Conservation (phyloP, 495 filamentous ascomycete species). For the Hyaloscypha finlandica region DNA sequence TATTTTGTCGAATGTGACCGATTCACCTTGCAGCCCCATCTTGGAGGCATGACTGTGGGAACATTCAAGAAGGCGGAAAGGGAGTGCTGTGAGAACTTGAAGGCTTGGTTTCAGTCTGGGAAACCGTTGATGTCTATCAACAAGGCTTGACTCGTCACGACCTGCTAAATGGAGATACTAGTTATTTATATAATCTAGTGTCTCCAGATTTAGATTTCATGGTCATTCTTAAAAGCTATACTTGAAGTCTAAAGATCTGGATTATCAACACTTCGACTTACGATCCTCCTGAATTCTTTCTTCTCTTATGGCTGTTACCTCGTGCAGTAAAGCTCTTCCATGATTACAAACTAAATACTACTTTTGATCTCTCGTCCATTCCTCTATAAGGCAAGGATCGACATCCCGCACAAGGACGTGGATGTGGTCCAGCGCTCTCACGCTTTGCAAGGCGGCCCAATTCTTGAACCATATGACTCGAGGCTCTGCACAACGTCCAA, state of each 20-base stretch:
- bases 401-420: slow-evolving; percentile 43
- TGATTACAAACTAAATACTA: too few species aligned
- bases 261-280: too few species aligned
- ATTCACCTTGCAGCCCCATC: slow-evolving; percentile 74
- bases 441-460: slow-evolving; percentile 83
- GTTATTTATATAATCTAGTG: too few species aligned
- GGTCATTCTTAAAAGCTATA: too few species aligned
- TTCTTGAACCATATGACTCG: slow-evolving; percentile 91
- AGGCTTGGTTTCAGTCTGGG: slow-evolving; percentile 38
- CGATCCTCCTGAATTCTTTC: too few species aligned
- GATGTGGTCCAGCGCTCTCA: slow-evolving; percentile 74
- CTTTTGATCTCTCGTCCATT: slow-evolving; percentile 1
- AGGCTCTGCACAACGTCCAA: slow-evolving; percentile 51
- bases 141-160: neutral
- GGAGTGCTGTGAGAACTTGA: slow-evolving; percentile 45
- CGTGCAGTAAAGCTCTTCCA: too few species aligned
- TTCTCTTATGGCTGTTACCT: too few species aligned
- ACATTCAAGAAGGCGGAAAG: slow-evolving; percentile 39
- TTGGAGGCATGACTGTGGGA: slow-evolving; percentile 55
- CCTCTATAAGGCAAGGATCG: neutral
- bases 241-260: too few species aligned
- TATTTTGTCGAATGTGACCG: slow-evolving; percentile 66
- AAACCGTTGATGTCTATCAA: slow-evolving; percentile 37
- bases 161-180: too few species aligned
- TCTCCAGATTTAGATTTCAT: too few species aligned